Evolutionary conservation across 73 alveolate species (phyloP).

Genomic region (Paramecium biaurelia): DNA sequence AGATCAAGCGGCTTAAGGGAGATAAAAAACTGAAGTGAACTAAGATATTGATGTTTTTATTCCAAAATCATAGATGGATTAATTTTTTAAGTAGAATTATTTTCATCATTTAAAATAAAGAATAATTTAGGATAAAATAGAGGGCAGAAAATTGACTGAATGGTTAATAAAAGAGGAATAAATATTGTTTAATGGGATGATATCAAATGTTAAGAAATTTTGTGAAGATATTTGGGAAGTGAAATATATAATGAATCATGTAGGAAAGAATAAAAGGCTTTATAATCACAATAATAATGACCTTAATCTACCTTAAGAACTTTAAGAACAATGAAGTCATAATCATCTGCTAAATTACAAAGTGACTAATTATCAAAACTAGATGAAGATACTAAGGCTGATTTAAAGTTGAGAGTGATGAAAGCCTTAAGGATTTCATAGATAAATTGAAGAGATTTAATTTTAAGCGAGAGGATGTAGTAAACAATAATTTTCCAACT

Average conservation of each 20-base stretch:
- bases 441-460: slow-evolving; percentile 35
- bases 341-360: not conserved
- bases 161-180: not conserved
- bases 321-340: not conserved
- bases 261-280: not conserved
- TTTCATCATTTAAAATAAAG: not conserved
- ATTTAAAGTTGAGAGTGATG: slow-evolving; percentile 18
- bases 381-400: slow-evolving; percentile 37
- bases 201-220: slow-evolving; percentile 7
- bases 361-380: not conserved
- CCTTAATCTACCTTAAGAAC: not conserved
- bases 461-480: not conserved
- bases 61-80: slow-evolving; percentile 11
- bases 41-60: not conserved
- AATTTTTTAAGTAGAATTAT: not conserved
- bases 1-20: not conserved
- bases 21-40: not conserved
- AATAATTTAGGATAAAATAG: not conserved
- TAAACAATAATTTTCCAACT: not conserved
- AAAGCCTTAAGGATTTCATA: slow-evolving; percentile 2
- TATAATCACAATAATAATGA: not conserved
- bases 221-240: slow-evolving; percentile 20
- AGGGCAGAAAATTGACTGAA: not conserved
- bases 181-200: not conserved
- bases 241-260: slow-evolving; percentile 27